Conservation (phyloP, 1,139 yeast genomes). For the Meyerozyma sp. region DNA sequence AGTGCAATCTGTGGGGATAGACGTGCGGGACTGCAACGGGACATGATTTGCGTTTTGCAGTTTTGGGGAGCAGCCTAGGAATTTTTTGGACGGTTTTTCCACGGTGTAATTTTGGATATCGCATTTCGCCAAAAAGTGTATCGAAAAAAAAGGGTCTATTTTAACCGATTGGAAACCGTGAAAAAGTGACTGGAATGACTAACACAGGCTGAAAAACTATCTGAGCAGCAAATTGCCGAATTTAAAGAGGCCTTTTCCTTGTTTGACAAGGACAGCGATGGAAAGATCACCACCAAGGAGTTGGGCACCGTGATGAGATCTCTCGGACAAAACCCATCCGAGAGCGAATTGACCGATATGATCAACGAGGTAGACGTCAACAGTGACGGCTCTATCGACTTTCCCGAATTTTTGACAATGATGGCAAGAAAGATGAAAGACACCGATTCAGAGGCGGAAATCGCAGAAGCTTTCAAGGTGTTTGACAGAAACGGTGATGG, state of each 20-base stretch:
- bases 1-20: not conserved
- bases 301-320: conserved; percentile 98
- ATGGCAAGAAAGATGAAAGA: conserved; percentile 96
- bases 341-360: conserved; percentile 92
- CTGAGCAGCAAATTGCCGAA: conserved; percentile 94
- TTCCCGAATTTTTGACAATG: conserved; percentile 78
- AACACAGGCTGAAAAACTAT: conserved; percentile 70
- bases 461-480: conserved; percentile 95
- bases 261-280: conserved; percentile 95
- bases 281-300: conserved; percentile 90
- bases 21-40: not conserved
- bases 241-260: conserved; percentile 96
- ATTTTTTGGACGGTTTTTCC: not conserved
- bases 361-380: conserved; percentile 95
- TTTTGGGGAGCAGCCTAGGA: not conserved
- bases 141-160: not conserved
- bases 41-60: not conserved
- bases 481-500: conserved; percentile 95
- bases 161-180: too few species aligned
- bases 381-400: conserved; percentile 92
- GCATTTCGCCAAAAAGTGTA: not conserved
- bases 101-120: not conserved
- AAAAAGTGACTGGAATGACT: not conserved
- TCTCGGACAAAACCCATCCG: conserved; percentile 94
- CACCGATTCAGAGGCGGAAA: conserved; percentile 94